Conservation (phyloP, 2,329 filamentous ascomycete genomes). For the Pseudogymnoascus sp. region DNA sequence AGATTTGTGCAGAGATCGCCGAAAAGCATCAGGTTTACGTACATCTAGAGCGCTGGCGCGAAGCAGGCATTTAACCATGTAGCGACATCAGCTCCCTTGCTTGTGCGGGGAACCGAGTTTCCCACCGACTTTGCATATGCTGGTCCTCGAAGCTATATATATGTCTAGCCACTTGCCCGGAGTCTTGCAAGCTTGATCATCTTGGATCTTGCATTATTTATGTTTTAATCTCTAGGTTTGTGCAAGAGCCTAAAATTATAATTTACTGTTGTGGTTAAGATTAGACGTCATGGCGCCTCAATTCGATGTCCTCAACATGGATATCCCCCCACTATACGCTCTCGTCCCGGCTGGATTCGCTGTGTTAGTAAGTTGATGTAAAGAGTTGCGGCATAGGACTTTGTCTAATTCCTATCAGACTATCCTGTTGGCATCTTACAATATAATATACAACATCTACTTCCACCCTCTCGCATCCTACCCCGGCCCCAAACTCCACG, state of each 20-base stretch:
- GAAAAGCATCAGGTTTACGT: background rate
- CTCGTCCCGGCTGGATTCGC: background rate
- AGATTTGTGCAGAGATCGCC: background rate
- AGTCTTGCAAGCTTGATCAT: background rate
- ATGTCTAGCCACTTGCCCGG: background rate
- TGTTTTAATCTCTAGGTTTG: background rate
- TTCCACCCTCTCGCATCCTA: constrained; percentile 16
- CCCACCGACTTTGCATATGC: background rate
- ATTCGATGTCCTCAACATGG: background rate
- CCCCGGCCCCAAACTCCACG: constrained; percentile 18
- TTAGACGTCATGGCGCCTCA: background rate
- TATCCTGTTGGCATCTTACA: background rate
- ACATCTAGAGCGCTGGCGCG: background rate
- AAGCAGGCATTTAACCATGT: background rate
- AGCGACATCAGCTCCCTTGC: background rate
- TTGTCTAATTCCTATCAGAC: background rate
- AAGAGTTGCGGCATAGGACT: background rate
- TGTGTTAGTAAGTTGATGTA: background rate
- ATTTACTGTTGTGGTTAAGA: background rate
- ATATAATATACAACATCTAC: constrained; percentile 12
- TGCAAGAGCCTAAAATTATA: background rate
- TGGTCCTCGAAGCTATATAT: background rate
- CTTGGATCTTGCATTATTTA: background rate
- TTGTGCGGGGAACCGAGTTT: background rate
- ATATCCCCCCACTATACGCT: background rate